phyloP scores from a whole-genome alignment of 768 basidiomycete species.

The Trametes cinnabarina region DNA sequence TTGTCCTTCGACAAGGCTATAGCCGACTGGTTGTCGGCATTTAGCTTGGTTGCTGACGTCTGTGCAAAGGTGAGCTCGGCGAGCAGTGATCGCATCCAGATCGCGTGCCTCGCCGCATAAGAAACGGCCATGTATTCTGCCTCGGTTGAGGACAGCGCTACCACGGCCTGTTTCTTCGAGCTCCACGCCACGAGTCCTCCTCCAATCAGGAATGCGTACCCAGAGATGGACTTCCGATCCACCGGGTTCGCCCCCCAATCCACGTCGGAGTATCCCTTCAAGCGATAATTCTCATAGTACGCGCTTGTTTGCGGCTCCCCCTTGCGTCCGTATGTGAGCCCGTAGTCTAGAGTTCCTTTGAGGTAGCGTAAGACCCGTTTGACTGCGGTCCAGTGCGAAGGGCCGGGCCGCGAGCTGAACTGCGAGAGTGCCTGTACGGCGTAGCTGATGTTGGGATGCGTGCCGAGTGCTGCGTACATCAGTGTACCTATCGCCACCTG shows the following conservation, averaged over 20 bases:
- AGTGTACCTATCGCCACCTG: conserved; percentile 26
- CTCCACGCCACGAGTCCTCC: conserved; percentile 32
- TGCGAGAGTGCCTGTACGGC: conserved; percentile 24
- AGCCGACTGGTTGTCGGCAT: conserved; percentile 11
- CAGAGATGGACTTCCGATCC: conserved; percentile 26
- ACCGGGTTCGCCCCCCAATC: conserved; percentile 33
- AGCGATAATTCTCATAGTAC: not conserved
- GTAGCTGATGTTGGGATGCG: conserved; percentile 33
- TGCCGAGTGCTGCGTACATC: conserved; percentile 32
- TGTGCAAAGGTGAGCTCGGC: conserved; percentile 24
- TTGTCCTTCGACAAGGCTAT: conserved; percentile 15
- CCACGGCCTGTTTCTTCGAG: conserved; percentile 30
- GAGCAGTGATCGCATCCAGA: conserved; percentile 33
- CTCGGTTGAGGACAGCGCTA: conserved; percentile 34
- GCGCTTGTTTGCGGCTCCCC: not conserved
- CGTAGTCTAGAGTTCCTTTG: conserved; percentile 26
- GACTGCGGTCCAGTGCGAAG: conserved; percentile 29
- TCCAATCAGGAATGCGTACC: conserved; percentile 31
- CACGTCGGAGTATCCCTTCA: conserved; percentile 29
- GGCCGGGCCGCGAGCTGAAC: conserved; percentile 20
- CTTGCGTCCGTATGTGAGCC: conserved; percentile 1
- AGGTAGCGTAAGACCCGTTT: conserved; percentile 34
- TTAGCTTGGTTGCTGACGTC: not conserved
- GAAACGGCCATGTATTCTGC: conserved; percentile 38
- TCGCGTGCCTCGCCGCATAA: conserved; percentile 29